Evolutionary conservation across 495 filamentous ascomycete species (phyloP), one percentile per base, ranked within the genome.

Genomic region (Saxispiralis lemnorum): DNA sequence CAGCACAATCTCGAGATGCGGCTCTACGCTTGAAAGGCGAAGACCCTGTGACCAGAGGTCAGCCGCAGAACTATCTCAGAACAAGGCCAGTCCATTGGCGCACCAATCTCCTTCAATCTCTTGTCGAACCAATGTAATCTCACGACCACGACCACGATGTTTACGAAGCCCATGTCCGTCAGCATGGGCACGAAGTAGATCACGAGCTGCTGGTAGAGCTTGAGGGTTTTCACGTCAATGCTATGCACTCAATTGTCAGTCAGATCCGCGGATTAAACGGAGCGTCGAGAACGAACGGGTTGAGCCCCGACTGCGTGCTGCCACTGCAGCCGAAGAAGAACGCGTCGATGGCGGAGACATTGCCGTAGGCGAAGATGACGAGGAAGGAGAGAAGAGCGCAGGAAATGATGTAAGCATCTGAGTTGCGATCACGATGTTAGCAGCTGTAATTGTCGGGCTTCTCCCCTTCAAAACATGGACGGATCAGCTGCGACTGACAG

Each of bases 101-200:
- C 69, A 31, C 76, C 86, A 41, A 94, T 68, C 49, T 79, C 64
- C 58, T 84, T 78, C 51, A 96, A 92, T 2, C 83, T 75, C 54
- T 86, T 92, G 60, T 95, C 85, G 53, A 96, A 96, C 86, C 84
- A 95, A 61, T 92, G 92, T 2, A 94, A 64, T 1, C 88, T 80
- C 16, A 95, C 65, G 49, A 89, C 88, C 0, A 95, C 87, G 28
- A 94, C 79, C 28, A 74, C 78, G 10, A 78, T 70, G 56, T 93
- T 74, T 58, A 96, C 85, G 41, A 81, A 79, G 44, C 95, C 93
- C 2, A 88, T 88, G 35, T 83, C 95, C 24, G 51, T 56, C 14
- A 60, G 21, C 43, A 41, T 56, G 1, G 78, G 72, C 14, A 86
- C 47, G 0, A 79, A 61, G 1, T 78, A 61, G 15, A 81, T 62